Conservation (phyloP, 352 stramenopile genomes). For the Phytophthora ramorum region DNA sequence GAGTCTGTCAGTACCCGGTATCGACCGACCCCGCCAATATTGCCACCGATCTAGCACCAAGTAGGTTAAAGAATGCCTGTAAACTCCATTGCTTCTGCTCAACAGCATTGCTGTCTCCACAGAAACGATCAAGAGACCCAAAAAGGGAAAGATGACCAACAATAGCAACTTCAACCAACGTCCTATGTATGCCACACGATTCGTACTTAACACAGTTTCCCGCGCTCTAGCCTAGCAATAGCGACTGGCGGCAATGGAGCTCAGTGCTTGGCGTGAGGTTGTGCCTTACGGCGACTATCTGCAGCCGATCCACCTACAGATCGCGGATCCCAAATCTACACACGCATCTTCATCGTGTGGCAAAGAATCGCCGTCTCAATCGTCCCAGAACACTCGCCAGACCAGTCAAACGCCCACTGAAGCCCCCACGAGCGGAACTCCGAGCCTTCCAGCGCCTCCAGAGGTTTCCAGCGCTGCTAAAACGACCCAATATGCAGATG, state of each 20-base stretch:
- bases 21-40: not conserved
- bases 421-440: slow-evolving; percentile 4
- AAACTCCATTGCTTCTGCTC: too few species aligned
- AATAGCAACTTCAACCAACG: not conserved
- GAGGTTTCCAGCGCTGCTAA: slow-evolving; percentile 14
- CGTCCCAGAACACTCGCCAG: slow-evolving; percentile 14
- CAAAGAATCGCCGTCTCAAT: slow-evolving; percentile 14
- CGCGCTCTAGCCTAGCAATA: not conserved
- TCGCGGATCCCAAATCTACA: slow-evolving; percentile 12
- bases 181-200: not conserved
- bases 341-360: not conserved
- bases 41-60: not conserved
- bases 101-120: too few species aligned
- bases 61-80: too few species aligned
- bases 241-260: slow-evolving; percentile 31
- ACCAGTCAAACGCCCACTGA: slow-evolving; percentile 1
- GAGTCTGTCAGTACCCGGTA: too few species aligned
- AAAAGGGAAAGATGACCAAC: too few species aligned
- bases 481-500: not conserved
- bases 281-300: slow-evolving; percentile 53
- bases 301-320: slow-evolving; percentile 53
- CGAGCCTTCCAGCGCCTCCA: not conserved
- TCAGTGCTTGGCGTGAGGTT: slow-evolving; percentile 40
- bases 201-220: not conserved
- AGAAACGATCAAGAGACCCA: too few species aligned